Evolutionary conservation across 2,329 filamentous ascomycete species (phyloP).

Genomic region (Diaporthe citri): DNA sequence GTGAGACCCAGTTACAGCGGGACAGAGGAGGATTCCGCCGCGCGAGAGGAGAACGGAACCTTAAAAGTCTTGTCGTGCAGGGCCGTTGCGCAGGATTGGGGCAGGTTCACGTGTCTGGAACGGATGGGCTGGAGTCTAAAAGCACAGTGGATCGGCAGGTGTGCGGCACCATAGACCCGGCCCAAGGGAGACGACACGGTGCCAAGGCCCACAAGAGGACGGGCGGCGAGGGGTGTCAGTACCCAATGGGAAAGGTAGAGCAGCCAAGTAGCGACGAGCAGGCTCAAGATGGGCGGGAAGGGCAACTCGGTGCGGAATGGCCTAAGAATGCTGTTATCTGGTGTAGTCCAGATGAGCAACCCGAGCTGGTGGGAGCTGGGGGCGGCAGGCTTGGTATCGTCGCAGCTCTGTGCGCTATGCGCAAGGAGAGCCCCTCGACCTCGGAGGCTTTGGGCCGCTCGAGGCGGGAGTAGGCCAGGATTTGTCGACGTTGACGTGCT

Average conservation of each 20-base stretch:
- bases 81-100: slow-evolving; percentile 18
- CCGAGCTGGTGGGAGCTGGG: not conserved
- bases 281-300: not conserved
- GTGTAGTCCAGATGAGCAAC: not conserved
- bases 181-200: slow-evolving; percentile 29
- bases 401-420: not conserved
- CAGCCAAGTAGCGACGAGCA: not conserved
- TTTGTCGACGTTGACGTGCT: not conserved
- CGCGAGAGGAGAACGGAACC: slow-evolving; percentile 15
- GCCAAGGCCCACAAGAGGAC: slow-evolving; percentile 20
- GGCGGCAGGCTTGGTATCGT: slow-evolving; percentile 18
- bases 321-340: not conserved
- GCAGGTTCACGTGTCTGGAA: slow-evolving; percentile 1
- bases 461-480: not conserved
- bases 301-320: not conserved
- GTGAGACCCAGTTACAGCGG: not conserved
- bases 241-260: not conserved
- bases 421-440: not conserved
- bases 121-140: slow-evolving; percentile 29
- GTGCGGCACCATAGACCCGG: slow-evolving; percentile 27
- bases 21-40: slow-evolving; percentile 26
- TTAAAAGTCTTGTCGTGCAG: slow-evolving; percentile 22
- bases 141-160: slow-evolving; percentile 16
- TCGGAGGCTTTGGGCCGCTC: not conserved
- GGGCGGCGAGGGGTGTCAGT: not conserved